A percentile compares a stretch with the other conserved stretches of the same genome.
phyloP scores from a whole-genome alignment of 2,329 filamentous ascomycete genomes.

The Ophiosphaerella narmari region DNA sequence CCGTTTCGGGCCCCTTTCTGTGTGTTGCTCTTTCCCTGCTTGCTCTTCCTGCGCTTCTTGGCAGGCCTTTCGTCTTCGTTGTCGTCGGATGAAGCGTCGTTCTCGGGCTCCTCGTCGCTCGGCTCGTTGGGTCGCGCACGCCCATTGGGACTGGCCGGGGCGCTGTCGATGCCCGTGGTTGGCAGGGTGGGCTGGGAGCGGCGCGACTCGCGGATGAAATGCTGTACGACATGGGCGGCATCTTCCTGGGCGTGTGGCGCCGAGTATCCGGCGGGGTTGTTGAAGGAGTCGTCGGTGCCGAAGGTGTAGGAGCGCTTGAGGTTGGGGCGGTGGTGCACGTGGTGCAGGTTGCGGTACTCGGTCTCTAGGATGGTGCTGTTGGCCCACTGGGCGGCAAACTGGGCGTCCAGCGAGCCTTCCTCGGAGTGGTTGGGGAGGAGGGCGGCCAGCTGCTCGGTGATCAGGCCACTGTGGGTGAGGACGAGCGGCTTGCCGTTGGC shows the following conservation, averaged over 20 bases:
- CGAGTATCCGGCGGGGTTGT: constrained; percentile 33
- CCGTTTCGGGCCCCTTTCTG: constrained; percentile 24
- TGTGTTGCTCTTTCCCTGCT: constrained; percentile 10
- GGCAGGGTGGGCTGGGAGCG: constrained; percentile 23
- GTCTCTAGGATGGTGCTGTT: constrained; percentile 21
- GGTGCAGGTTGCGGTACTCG: constrained; percentile 20
- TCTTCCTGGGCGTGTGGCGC: constrained; percentile 26
- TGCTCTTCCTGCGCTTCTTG: constrained; percentile 29
- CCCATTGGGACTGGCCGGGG: constrained; percentile 13
- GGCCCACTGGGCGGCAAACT: constrained; percentile 35
- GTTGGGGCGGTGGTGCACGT: constrained; percentile 21
- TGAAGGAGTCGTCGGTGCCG: constrained; percentile 44
- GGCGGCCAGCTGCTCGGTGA: constrained; percentile 37
- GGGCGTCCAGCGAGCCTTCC: constrained; percentile 33
- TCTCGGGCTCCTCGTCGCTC: constrained; percentile 29
- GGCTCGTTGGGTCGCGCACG: constrained; percentile 3
- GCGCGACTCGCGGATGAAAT: constrained; percentile 29
- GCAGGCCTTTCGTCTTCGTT: constrained; percentile 24
- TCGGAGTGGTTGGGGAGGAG: constrained; percentile 35
- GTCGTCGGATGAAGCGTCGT: constrained; percentile 26
- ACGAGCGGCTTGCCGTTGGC: constrained; percentile 21
- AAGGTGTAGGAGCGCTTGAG: constrained; percentile 42
- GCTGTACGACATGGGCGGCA: constrained; percentile 28
- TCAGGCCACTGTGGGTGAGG: constrained; percentile 28
- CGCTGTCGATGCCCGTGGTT: constrained; percentile 8